Evolutionary conservation across 2,329 filamentous ascomycete genomes (phyloP).

Genomic region (Mycocentrospora acerina): DNA sequence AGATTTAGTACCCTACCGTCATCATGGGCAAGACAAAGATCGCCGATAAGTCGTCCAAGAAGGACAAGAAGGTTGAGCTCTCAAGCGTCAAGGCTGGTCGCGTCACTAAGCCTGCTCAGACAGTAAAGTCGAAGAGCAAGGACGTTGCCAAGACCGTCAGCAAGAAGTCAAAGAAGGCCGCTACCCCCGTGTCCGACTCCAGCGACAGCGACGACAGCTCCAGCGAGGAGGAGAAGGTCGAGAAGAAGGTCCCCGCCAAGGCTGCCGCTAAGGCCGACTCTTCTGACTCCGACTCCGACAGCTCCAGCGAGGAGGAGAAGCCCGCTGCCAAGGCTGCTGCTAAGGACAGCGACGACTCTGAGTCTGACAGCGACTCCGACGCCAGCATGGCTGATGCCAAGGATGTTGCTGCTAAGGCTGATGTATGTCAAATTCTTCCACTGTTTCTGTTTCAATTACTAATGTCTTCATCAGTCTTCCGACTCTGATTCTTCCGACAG

Average conservation of each 20-base stretch:
- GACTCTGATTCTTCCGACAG: conserved; percentile 32
- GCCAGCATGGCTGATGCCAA: conserved; percentile 22
- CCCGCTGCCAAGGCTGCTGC: conserved; percentile 25
- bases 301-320: conserved; percentile 30
- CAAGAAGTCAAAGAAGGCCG: conserved; percentile 54
- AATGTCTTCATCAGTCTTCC: no score
- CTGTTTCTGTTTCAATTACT: no score
- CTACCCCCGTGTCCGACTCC: conserved; percentile 45
- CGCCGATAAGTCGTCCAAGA: conserved; percentile 44
- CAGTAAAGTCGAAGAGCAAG: conserved; percentile 68
- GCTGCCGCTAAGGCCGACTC: conserved; percentile 42
- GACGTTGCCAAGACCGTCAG: conserved; percentile 59
- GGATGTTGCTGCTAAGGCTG: conserved; percentile 28
- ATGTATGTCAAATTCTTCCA: conserved; percentile 14
- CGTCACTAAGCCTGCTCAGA: conserved; percentile 67
- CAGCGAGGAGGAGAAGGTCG: conserved; percentile 37
- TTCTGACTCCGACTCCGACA: conserved; percentile 35
- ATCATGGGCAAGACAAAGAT: conserved; percentile 43
- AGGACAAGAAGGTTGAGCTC: conserved; percentile 63
- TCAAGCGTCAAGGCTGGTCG: conserved; percentile 65
- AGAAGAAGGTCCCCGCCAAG: conserved; percentile 37
- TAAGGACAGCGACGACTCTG: conserved; percentile 40
- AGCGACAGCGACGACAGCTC: conserved; percentile 39
- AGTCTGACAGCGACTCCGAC: conserved; percentile 30
- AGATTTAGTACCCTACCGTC: conserved; percentile 29